A percentile compares a stretch with the other conserved stretches of the same genome.
Conservation (phyloP, 2,329 filamentous ascomycete genomes). For the Sclerotinia subarctica region DNA sequence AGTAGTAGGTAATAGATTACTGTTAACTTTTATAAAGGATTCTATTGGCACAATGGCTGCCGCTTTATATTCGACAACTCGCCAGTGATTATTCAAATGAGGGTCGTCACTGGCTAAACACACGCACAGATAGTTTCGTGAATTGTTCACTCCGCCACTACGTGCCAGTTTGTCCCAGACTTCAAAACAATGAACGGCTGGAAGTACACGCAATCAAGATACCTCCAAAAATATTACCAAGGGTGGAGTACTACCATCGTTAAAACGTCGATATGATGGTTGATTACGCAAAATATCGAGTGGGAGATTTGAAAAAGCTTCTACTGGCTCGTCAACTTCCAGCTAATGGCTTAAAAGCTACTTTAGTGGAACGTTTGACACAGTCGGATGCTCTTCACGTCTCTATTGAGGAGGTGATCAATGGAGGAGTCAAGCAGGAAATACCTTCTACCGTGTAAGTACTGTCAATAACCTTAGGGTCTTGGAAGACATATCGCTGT, state of each 20-base stretch:
- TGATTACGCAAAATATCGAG: slow-evolving; percentile 8
- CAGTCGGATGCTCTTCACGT: not conserved
- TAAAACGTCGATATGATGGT: not conserved
- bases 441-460: not conserved
- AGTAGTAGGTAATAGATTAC: no score
- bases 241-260: not conserved
- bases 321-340: slow-evolving; percentile 1
- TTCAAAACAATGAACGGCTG: not conserved
- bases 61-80: not conserved
- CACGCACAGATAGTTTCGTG: not conserved
- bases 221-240: not conserved
- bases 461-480: no score
- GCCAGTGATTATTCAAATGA: not conserved
- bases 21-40: no score
- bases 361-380: not conserved
- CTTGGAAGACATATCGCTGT: not conserved
- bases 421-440: no score
- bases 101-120: not conserved
- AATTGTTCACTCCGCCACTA: not conserved
- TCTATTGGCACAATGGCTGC: no score
- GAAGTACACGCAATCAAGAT: not conserved
- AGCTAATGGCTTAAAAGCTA: not conserved
- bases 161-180: no score
- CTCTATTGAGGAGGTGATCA: not conserved
- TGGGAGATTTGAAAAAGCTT: slow-evolving; percentile 3